Percentiles rank a stretch among this genome's conserved stretches.
phyloP scores from a whole-genome alignment of 257 asterid genomes.

The Rehmannia glutinosa region DNA sequence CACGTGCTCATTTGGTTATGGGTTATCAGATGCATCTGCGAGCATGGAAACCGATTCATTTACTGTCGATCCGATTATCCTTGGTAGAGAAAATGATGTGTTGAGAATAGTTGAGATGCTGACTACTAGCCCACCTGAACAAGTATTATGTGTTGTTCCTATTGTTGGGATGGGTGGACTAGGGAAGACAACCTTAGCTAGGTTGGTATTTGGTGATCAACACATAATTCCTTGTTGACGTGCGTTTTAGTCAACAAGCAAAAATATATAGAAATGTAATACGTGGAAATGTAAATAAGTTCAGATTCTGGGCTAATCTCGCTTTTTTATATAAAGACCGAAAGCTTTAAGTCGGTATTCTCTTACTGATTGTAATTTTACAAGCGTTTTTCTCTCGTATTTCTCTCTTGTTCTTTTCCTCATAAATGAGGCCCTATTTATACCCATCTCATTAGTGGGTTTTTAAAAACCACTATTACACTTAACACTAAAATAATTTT shows the following conservation, averaged over 20 bases:
- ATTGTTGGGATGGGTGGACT: constrained; percentile 26
- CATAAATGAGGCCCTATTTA: no score
- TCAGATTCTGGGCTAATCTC: no score
- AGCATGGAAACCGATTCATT: background rate
- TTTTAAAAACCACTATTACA: no score
- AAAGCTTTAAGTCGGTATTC: background rate
- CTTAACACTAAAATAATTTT: no score
- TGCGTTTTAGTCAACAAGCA: no score
- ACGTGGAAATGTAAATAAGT: no score
- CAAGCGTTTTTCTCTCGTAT: no score
- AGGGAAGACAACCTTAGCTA: constrained; percentile 22
- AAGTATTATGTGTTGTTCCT: constrained; percentile 7
- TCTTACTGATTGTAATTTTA: no score
- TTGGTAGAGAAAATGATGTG: background rate
- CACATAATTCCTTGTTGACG: background rate
- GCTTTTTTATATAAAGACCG: constrained; percentile 7
- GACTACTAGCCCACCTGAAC: background rate
- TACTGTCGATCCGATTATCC: background rate
- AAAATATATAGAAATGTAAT: no score
- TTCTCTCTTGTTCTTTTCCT: no score
- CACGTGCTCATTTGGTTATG: background rate
- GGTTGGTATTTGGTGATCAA: background rate
- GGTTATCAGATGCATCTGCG: background rate
- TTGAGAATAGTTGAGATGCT: background rate
- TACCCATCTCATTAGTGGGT: no score